Evolutionary conservation across 2,329 filamentous ascomycete species (phyloP), one percentile per base, ranked within the genome.

Genomic region (Fusarium nematophilum): DNA sequence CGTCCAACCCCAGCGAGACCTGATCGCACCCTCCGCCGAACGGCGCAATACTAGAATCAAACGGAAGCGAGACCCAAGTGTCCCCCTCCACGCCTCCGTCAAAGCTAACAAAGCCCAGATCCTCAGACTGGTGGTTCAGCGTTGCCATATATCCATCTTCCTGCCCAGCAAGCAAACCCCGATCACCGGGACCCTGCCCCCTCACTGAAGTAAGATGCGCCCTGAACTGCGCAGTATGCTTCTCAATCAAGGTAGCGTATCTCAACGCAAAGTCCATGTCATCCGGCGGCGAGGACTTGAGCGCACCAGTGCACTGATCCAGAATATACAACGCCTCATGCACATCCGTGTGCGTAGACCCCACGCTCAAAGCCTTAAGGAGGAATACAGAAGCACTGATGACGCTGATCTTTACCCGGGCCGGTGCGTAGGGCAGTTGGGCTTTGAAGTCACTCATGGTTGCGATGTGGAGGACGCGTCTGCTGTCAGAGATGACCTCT

Each of bases 191-290:
- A 1, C 14, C 6, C 3, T 37, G 25, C 1, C 39, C 25, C 9
- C 55, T 3, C 1, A 21, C 5, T 4, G 34, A 30, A 3, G 50
- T 61, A 8, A 61, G 55, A 14, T 61, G 55, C 3, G 44, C 50
- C 1, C 57, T 43, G 34, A 66, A 66, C 11, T 61, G 62, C 14
- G 56, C 42, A 0, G 56, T 55, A 30, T 68, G 66, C 17, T 61
- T 66, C 15, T 66, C 66, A 8, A 68, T 53, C 8, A 68, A 54
- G 9, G 65, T 42, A 0, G 63, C 66, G 26, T 68, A 68, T 30
- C 65, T 51, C 23, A 68, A 33, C 0, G 65, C 53, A 45, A 68
- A 68, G 10, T 68, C 66, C 66, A 68, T 68, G 4, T 68, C 66
- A 23, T 68, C 66, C 2, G 58, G 51, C 0, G 63, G 57, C 0